Base-by-base conservation (phyloP, 805 yeast genomes). In the Aciculoconidium aculeatum region DNA sequence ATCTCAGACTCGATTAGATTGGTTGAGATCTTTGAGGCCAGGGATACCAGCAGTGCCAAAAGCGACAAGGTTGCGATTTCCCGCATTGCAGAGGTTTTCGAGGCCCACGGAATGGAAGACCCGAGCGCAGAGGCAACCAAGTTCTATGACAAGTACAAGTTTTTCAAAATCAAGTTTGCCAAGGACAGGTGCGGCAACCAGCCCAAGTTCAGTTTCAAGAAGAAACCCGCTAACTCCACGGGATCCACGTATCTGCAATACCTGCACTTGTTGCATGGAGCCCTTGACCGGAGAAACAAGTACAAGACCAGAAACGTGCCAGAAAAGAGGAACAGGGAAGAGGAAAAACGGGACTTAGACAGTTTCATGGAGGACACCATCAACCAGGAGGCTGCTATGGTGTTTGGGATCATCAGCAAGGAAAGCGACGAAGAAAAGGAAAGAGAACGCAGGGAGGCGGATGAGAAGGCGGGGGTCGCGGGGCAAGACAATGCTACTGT, bases 151-250 rank as follows among this genome's bases (percentile, higher is more conserved):
- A 67, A 65, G 40, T 82, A 81, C 44, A 44, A 44, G 23, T 58
- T 65, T 4, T 72, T 75, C 42, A 74, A 75, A 36, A 74, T 82
- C 25, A 71, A 74, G 28, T 82, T 69, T 53, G 94, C 86, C 25
- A 79, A 79, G 44, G 94, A 82, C 54, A 66, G 94, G 47, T 82
- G 94, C 59, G 94, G 81, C 3, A 80, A 80, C 45, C 84, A 72
- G 17, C 80, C 76, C 35, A 80, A 72, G 57, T 64, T 62, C 32
- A 56, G 58, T 41, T 56, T 49, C 52, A 67, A 54, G 49, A 75
- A 61, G 55, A 60, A 47, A 39, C 55, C 54, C 39, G 58, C 44
- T 47, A 63, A 49, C 19, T 25, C 32, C 15, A 31, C 28, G 7
- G 10, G 24, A 14, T 24, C 28, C n/a, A 30, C 33, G 3, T 30